These are phyloP conservation scores for Acacia confusa DNA, from an alignment of 306 rosid species.

Conservation along the genomic window DNA sequence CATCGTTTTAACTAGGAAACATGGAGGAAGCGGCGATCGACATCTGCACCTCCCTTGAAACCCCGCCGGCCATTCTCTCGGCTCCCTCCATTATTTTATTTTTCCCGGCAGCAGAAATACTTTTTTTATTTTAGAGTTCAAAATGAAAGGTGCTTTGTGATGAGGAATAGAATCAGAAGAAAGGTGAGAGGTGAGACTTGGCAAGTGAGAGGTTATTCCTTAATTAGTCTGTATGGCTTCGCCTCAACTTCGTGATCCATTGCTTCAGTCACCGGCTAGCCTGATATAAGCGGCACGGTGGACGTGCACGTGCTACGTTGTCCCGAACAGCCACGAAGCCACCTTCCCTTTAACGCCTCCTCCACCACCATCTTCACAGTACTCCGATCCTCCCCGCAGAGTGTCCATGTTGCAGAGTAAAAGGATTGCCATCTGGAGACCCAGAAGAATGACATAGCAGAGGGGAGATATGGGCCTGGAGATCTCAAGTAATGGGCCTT, in stretches of 20 bases:
- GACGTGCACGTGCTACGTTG: conserved; percentile 46
- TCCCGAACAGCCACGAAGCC: conserved; percentile 69
- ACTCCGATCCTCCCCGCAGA: conserved; percentile 46
- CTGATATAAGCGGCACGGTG: conserved; percentile 65
- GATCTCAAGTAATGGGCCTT: not conserved
- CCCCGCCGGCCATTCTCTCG: conserved; percentile 26
- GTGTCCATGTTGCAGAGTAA: not conserved
- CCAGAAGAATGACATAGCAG: not conserved
- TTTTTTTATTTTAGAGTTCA: not conserved
- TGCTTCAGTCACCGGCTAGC: conserved; percentile 25
- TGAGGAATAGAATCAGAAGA: conserved; percentile 17
- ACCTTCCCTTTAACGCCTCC: conserved; percentile 79
- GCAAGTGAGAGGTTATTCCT: conserved; percentile 1
- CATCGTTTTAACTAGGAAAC: no score
- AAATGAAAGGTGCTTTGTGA: not conserved
- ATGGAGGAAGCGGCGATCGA: conserved; percentile 66
- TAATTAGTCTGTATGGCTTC: not conserved
- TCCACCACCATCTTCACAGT: conserved; percentile 52
- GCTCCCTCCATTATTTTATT: not conserved
- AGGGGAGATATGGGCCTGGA: not conserved
- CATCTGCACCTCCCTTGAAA: conserved; percentile 58
- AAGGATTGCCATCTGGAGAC: not conserved
- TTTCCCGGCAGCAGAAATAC: not conserved
- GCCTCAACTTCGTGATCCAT: no score
- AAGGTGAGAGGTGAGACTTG: not conserved